Evolutionary conservation across 2,329 filamentous ascomycete species (phyloP).

Genomic region (Ploettnerulaceae sp.): DNA sequence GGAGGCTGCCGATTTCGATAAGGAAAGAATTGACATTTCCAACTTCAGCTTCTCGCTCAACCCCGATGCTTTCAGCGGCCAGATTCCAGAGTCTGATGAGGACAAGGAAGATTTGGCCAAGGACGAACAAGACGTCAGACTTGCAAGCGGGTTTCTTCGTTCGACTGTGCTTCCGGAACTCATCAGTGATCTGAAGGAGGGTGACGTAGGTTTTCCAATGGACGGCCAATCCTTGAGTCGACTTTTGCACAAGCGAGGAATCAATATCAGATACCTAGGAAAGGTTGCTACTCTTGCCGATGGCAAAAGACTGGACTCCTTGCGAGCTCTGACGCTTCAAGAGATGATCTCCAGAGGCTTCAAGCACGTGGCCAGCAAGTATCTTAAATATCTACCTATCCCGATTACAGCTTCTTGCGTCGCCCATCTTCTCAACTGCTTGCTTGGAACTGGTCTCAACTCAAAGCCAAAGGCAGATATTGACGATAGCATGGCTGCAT

Average conservation of each 20-base stretch:
- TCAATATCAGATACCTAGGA: conserved; percentile 96
- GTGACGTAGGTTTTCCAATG: conserved; percentile 96
- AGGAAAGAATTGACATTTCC: conserved; percentile 75
- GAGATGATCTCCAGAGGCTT: conserved; percentile 95
- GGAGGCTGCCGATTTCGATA: conserved; percentile 30
- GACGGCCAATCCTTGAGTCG: conserved; percentile 88
- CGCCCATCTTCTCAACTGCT: conserved; percentile 87
- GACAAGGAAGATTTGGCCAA: conserved; percentile 79
- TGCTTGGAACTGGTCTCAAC: conserved; percentile 75
- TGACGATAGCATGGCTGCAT: conserved; percentile 64
- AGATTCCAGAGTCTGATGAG: conserved; percentile 80
- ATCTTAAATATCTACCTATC: conserved; percentile 73
- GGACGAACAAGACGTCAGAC: conserved; percentile 85
- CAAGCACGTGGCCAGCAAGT: conserved; percentile 81
- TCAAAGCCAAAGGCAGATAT: conserved; percentile 71
- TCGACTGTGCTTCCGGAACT: conserved; percentile 78
- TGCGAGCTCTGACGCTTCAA: conserved; percentile 73
- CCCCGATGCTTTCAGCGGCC: conserved; percentile 91
- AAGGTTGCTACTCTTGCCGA: conserved; percentile 68
- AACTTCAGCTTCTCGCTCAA: conserved; percentile 87
- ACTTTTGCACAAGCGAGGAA: conserved; percentile 90
- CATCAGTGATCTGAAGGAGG: conserved; percentile 80
- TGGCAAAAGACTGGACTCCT: conserved; percentile 67
- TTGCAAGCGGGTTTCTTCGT: conserved; percentile 73
- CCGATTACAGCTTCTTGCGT: conserved; percentile 76